Conservation (phyloP, 1,139 yeast species). For the Yamadazyma siamensis region DNA sequence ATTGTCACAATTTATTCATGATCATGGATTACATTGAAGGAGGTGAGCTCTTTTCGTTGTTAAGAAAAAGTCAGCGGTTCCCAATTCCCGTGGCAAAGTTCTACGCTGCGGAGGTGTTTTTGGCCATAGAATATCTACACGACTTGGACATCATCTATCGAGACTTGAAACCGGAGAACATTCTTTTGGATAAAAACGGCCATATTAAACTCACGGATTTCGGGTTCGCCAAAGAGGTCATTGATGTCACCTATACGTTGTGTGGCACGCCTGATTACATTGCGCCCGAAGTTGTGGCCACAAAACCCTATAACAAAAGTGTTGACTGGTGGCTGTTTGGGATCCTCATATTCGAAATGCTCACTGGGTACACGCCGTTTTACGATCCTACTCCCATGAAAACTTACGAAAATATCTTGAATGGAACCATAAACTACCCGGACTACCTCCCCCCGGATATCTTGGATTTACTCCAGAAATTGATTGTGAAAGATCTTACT, state of each 20-base stretch:
- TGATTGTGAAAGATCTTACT: slow-evolving; percentile 55
- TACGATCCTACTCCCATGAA: slow-evolving; percentile 62
- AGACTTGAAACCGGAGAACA: slow-evolving; percentile 61
- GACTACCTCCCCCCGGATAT: slow-evolving; percentile 50
- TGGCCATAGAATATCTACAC: slow-evolving; percentile 58
- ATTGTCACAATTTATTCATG: slow-evolving; percentile 53
- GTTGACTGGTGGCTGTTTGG: slow-evolving; percentile 69
- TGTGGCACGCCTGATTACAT: slow-evolving; percentile 67
- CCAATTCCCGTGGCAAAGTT: slow-evolving; percentile 64
- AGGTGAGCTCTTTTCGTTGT: slow-evolving; percentile 54
- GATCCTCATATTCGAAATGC: slow-evolving; percentile 57
- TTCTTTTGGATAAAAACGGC: slow-evolving; percentile 54
- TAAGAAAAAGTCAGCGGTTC: slow-evolving; percentile 56
- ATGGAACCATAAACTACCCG: slow-evolving; percentile 51
- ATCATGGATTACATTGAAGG: slow-evolving; percentile 66
- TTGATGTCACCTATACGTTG: slow-evolving; percentile 56
- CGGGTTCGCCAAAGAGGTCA: slow-evolving; percentile 61
- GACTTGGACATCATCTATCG: slow-evolving; percentile 56
- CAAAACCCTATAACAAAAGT: slow-evolving; percentile 59
- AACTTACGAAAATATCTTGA: slow-evolving; percentile 56
- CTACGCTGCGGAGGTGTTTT: slow-evolving; percentile 58
- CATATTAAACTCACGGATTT: slow-evolving; percentile 60
- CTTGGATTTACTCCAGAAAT: slow-evolving; percentile 44
- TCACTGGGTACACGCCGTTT: slow-evolving; percentile 61
- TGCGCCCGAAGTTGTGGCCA: slow-evolving; percentile 62